Evolutionary conservation across 2,329 filamentous ascomycete species (phyloP).

Genomic region (Curvularia lunata): DNA sequence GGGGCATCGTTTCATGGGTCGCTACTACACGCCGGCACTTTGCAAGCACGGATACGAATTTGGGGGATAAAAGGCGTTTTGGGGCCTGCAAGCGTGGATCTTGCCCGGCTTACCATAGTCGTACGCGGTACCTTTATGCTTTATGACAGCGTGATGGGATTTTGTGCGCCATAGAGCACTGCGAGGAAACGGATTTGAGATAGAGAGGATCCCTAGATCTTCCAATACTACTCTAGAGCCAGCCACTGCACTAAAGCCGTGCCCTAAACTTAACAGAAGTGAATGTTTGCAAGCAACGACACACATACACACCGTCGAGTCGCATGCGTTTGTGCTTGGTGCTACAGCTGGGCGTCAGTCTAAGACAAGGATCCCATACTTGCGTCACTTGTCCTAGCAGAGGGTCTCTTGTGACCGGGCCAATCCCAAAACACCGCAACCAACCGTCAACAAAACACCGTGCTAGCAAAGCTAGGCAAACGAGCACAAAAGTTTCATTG

Average conservation of each 20-base stretch:
- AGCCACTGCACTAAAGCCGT: background rate
- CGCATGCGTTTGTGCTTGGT: background rate
- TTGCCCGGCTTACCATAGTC: conserved; percentile 20
- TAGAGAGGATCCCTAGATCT: background rate
- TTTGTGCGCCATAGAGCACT: conserved; percentile 2
- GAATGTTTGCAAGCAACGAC: background rate
- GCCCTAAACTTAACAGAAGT: background rate
- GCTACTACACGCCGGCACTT: conserved; percentile 21
- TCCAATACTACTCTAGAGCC: background rate
- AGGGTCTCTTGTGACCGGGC: conserved; percentile 6
- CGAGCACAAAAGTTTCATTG: conserved; percentile 1
- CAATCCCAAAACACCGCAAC: conserved; percentile 12
- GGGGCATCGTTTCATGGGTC: conserved; percentile 27
- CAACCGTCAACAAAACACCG: conserved; percentile 22
- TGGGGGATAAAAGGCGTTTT: conserved; percentile 34
- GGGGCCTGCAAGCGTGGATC: conserved; percentile 20
- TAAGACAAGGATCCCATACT: conserved; percentile 16
- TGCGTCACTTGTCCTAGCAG: conserved; percentile 7
- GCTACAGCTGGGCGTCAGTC: background rate
- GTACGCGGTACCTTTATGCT: conserved; percentile 39
- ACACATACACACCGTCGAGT: background rate
- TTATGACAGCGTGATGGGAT: conserved; percentile 21
- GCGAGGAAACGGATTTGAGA: background rate
- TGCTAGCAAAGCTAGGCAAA: background rate
- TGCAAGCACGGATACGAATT: conserved; percentile 25